Conservation (phyloP, 352 stramenopile species). For the Phytophthora hibernalis region DNA sequence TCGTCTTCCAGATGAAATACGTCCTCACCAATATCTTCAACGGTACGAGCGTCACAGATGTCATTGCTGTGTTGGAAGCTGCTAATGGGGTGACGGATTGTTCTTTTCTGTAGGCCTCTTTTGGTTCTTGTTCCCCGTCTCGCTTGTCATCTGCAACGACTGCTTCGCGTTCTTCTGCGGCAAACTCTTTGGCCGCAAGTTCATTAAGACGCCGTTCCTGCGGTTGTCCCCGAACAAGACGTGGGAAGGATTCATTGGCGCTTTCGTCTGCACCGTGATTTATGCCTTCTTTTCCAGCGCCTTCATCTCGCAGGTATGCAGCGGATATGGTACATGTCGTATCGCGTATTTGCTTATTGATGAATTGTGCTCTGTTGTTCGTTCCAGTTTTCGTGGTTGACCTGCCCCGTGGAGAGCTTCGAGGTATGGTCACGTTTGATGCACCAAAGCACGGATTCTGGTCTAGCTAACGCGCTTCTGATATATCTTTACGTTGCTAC, state of each 20-base stretch:
- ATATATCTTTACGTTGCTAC: slow-evolving; percentile 9
- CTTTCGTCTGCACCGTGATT: slow-evolving; percentile 95
- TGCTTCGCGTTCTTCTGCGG: slow-evolving; percentile 95
- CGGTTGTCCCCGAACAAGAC: slow-evolving; percentile 99
- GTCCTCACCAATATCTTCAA: slow-evolving; percentile 98
- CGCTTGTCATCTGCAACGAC: slow-evolving; percentile 96
- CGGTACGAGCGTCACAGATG: slow-evolving; percentile 36
- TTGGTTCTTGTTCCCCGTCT: slow-evolving; percentile 95
- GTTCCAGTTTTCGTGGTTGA: slow-evolving; percentile 92
- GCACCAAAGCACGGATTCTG: background rate
- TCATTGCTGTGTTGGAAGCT: background rate
- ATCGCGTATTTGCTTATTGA: slow-evolving; percentile 11
- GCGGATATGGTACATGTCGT: background rate
- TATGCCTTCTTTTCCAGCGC: slow-evolving; percentile 93
- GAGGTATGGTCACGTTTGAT: slow-evolving; percentile 39
- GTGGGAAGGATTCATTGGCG: slow-evolving; percentile 99
- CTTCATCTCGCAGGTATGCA: slow-evolving; percentile 84
- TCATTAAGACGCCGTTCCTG: slow-evolving; percentile 93
- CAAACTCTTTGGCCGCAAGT: slow-evolving; percentile 86
- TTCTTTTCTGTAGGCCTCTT: slow-evolving; percentile 77
- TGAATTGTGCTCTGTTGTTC: slow-evolving; percentile 5
- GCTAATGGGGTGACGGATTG: slow-evolving; percentile 3
- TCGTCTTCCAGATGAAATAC: slow-evolving; percentile 98
- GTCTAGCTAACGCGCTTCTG: slow-evolving; percentile 12
- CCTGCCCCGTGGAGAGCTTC: slow-evolving; percentile 90